These are phyloP conservation scores for Botrytis paeoniae DNA, from an alignment of 2,329 filamentous ascomycete genomes.

Conservation along the genomic window DNA sequence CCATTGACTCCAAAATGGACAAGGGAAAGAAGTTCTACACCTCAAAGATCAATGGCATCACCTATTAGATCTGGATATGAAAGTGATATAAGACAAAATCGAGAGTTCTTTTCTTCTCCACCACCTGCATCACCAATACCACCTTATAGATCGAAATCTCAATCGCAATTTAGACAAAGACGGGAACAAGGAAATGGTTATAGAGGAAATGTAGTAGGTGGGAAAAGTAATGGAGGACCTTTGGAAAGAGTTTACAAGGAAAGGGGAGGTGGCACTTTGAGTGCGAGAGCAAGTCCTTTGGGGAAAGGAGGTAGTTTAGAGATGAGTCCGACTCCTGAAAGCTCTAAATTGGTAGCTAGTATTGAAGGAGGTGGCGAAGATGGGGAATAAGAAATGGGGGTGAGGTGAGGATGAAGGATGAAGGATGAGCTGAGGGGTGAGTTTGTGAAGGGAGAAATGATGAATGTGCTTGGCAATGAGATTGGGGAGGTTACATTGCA, in stretches of 20 bases:
- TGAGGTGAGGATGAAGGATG: not conserved
- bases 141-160: slow-evolving; percentile 4
- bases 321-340: not conserved
- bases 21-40: slow-evolving; percentile 11
- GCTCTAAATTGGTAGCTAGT: not conserved
- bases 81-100: not conserved
- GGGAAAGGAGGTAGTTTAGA: slow-evolving; percentile 7
- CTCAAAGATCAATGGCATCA: not conserved
- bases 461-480: not conserved
- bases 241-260: slow-evolving; percentile 2
- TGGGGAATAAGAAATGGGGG: not conserved
- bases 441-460: not conserved
- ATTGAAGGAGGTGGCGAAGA: not conserved
- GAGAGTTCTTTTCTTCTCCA: not conserved
- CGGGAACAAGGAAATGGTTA: not conserved
- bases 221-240: not conserved
- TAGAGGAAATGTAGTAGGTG: not conserved
- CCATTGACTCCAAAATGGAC: slow-evolving; percentile 2
- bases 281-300: slow-evolving; percentile 8
- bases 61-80: not conserved
- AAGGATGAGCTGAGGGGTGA: not conserved
- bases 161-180: not conserved
- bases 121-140: slow-evolving; percentile 6
- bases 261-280: not conserved
- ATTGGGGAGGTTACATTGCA: not conserved